phyloP scores from a whole-genome alignment of 345 rosid genomes.

The Lenwebbia sp. region DNA sequence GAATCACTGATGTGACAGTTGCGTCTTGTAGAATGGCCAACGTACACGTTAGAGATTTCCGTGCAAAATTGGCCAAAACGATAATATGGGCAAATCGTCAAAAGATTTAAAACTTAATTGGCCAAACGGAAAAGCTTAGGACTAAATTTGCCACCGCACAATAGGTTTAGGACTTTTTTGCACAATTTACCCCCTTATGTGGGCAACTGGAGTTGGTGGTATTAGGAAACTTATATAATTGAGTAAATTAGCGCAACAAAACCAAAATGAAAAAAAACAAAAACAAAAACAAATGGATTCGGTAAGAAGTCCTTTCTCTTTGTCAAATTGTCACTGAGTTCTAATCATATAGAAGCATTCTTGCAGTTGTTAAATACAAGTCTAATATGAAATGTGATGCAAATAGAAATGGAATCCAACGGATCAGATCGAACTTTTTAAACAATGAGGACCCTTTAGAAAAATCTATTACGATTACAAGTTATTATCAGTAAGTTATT shows the following conservation, averaged over 20 bases:
- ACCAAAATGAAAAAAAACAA: not conserved
- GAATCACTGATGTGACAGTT: not conserved
- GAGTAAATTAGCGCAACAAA: not conserved
- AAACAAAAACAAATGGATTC: too few species aligned
- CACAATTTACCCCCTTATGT: not conserved
- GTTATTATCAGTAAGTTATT: not conserved
- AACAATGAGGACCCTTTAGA: not conserved
- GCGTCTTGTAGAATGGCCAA: rapidly evolving
- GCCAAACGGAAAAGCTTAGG: not conserved
- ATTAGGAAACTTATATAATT: not conserved
- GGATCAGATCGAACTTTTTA: not conserved
- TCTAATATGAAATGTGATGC: not conserved
- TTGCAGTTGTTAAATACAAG: too few species aligned
- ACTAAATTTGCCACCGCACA: rapidly evolving
- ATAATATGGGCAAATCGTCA: not conserved
- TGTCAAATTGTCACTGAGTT: too few species aligned
- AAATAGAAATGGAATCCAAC: not conserved
- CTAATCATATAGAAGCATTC: too few species aligned
- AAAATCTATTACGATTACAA: not conserved
- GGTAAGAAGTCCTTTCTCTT: not conserved
- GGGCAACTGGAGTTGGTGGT: not conserved
- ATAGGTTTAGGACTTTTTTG: not conserved
- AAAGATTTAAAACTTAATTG: rapidly evolving
- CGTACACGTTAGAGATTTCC: rapidly evolving
- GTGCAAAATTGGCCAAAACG: not conserved